Conservation (phyloP, 129 eudicot species). For the Calendula officinalis region DNA sequence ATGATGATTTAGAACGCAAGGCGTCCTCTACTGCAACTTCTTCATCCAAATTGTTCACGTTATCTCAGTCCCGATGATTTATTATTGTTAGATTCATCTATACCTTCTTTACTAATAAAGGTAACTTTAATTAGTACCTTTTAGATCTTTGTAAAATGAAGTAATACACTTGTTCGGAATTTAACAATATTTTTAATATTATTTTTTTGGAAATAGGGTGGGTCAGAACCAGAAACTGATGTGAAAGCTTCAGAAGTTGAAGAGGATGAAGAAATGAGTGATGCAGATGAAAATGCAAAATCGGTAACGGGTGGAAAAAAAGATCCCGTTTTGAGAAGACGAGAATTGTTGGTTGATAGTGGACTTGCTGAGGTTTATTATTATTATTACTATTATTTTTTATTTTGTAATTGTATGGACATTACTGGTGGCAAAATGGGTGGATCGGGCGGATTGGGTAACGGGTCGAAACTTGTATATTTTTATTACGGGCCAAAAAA, state of each 20-base stretch:
- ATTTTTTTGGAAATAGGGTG: slow-evolving; percentile 38
- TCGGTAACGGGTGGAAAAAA: slow-evolving; percentile 68
- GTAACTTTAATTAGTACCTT: slow-evolving; percentile 20
- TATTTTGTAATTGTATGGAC: background rate
- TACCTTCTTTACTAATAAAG: slow-evolving; percentile 64
- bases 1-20: slow-evolving; percentile 58
- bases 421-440: too few species aligned
- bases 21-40: slow-evolving; percentile 81
- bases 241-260: slow-evolving; percentile 39
- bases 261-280: slow-evolving; percentile 43
- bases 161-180: slow-evolving; percentile 8
- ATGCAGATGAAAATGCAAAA: slow-evolving; percentile 32
- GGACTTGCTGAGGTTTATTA: slow-evolving; percentile 90
- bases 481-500: too few species aligned
- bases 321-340: slow-evolving; percentile 66
- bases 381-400: background rate
- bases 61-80: slow-evolving; percentile 83
- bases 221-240: slow-evolving; percentile 24
- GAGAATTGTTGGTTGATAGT: slow-evolving; percentile 71
- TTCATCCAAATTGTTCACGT: slow-evolving; percentile 80
- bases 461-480: too few species aligned
- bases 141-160: background rate
- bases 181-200: background rate
- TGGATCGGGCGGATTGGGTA: too few species aligned
- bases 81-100: slow-evolving; percentile 50